Evolutionary conservation across 2,329 filamentous ascomycete genomes (phyloP).

Genomic region (Calycina marina): DNA sequence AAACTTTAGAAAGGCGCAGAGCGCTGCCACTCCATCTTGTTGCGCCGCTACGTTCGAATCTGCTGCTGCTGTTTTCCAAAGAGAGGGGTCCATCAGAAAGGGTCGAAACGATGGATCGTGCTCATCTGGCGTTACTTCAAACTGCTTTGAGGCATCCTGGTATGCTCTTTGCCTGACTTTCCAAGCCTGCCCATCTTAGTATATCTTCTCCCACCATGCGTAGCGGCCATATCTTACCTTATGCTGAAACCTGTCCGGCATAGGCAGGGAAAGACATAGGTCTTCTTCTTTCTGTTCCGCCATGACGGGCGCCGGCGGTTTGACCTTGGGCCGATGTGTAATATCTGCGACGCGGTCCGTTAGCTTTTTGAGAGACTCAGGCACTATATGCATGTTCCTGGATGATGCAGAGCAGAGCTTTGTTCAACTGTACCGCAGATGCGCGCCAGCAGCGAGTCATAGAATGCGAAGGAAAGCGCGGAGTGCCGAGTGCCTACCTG

Average conservation of each 20-base stretch:
- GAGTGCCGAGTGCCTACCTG: neutral
- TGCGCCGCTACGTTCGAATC: conserved; percentile 97
- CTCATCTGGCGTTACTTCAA: conserved; percentile 74
- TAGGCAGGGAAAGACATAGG: conserved; percentile 65
- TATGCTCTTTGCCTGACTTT: conserved; percentile 94
- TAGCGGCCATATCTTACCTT: conserved; percentile 37
- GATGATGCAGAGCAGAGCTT: neutral
- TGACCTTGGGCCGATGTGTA: conserved; percentile 10
- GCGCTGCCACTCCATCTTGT: conserved; percentile 74
- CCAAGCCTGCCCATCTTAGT: conserved; percentile 49
- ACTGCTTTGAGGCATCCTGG: conserved; percentile 79
- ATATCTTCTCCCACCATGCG: neutral
- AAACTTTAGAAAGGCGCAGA: conserved; percentile 87
- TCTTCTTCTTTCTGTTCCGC: conserved; percentile 71
- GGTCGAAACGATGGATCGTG: conserved; percentile 73
- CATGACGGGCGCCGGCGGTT: conserved; percentile 3
- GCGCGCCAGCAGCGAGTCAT: neutral
- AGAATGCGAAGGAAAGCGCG: neutral
- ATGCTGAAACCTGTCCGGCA: conserved; percentile 70
- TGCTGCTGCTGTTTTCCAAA: conserved; percentile 86
- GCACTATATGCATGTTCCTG: neutral
- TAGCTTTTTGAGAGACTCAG: conserved; percentile 12
- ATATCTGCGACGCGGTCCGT: conserved; percentile 15
- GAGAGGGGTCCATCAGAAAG: conserved; percentile 66
- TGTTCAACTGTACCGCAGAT: no score